phyloP scores from a whole-genome alignment of 139 green algal genomes.

The Edaphochlamys debaryana region DNA sequence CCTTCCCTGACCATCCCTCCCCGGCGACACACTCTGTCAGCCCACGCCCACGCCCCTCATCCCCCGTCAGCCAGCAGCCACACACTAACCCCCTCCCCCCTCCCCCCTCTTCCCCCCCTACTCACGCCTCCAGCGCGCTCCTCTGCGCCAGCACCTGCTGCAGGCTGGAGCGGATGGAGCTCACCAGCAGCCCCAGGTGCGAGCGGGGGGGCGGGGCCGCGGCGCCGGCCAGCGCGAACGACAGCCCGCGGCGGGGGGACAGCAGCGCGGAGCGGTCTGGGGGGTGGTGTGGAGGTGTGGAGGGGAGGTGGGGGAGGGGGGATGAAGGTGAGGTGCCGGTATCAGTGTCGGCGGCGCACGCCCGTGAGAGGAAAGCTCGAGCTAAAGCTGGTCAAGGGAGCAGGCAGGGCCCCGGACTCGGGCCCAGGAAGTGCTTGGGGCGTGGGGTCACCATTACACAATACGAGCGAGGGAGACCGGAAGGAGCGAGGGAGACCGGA shows the following conservation, averaged over 20 bases:
- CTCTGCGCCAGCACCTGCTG: constrained; percentile 2
- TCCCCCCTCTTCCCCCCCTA: not conserved
- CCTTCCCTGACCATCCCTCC: too few relatives aligned
- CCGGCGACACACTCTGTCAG: too few relatives aligned
- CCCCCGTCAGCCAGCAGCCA: too few relatives aligned
- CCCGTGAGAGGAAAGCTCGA: too few relatives aligned
- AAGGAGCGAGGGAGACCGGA: too few relatives aligned
- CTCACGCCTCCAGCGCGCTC: constrained; percentile 15
- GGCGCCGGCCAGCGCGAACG: not conserved
- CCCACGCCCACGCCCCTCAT: not conserved
- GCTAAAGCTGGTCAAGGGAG: too few relatives aligned
- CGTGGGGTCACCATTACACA: too few relatives aligned
- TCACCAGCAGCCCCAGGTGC: constrained; percentile 32
- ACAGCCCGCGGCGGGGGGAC: not conserved
- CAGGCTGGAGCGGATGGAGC: constrained; percentile 10
- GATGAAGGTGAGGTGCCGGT: too few relatives aligned
- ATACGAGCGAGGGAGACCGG: too few relatives aligned
- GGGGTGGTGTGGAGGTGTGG: not conserved
- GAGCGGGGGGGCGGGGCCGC: constrained; percentile 5
- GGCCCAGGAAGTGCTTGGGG: too few relatives aligned
- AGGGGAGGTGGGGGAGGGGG: not conserved
- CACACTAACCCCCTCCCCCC: not conserved
- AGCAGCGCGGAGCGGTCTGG: not conserved
- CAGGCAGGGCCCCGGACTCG: too few relatives aligned
- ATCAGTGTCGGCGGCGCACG: too few relatives aligned